Evolutionary conservation across 2,329 filamentous ascomycete genomes (phyloP).

Genomic region (Colletotrichum sp.): DNA sequence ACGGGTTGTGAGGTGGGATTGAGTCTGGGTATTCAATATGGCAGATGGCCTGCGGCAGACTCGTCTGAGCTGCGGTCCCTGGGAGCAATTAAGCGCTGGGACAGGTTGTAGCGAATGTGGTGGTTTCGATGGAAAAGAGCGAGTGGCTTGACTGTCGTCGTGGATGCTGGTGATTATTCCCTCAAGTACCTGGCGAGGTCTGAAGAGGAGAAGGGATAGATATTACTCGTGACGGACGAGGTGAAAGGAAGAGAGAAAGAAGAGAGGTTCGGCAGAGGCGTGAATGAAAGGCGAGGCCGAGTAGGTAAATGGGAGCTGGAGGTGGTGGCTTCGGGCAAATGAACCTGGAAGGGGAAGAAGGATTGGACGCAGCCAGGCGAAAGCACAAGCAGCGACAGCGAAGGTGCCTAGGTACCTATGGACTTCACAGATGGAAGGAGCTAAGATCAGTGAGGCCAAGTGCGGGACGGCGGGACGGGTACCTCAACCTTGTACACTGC

Average conservation of each 20-base stretch:
- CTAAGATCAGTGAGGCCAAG: conserved; percentile 5
- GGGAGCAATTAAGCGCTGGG: neutral
- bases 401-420: no score
- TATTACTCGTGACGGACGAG: neutral
- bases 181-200: neutral
- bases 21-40: neutral
- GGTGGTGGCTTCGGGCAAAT: neutral
- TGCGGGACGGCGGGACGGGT: neutral
- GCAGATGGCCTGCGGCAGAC: neutral
- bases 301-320: neutral
- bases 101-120: neutral
- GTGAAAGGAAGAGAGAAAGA: neutral
- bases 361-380: neutral
- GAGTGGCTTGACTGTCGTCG: neutral
- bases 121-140: neutral
- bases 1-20: neutral
- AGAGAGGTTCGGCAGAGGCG: neutral
- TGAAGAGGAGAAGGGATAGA: neutral
- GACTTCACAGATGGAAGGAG: neutral
- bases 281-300: neutral
- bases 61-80: neutral
- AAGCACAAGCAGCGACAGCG: neutral
- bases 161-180: neutral
- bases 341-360: neutral
- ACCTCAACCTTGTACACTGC: neutral